Percentiles rank a stretch among this genome's conserved stretches.
phyloP scores from a whole-genome alignment of 352 stramenopile species.

The Pythium insidiosum region DNA sequence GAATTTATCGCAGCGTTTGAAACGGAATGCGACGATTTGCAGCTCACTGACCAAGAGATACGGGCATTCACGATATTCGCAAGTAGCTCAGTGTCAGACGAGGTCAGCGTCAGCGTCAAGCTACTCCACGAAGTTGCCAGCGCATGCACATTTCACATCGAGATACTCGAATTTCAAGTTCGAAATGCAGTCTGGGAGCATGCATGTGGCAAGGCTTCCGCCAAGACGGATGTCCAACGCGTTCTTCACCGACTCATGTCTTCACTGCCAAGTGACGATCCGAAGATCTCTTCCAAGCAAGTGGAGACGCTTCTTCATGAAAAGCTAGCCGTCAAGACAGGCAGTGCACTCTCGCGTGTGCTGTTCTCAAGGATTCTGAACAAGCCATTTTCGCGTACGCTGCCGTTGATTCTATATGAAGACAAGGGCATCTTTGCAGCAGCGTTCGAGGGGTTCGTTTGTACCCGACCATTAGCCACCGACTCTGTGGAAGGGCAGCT shows the following conservation, averaged over 20 bases:
- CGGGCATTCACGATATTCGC: too few relatives aligned
- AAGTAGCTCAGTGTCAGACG: constrained; percentile 1
- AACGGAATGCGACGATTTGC: too few relatives aligned
- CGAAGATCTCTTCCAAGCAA: constrained; percentile 10
- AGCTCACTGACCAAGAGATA: too few relatives aligned
- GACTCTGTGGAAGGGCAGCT: constrained; percentile 36
- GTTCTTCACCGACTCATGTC: constrained; percentile 11
- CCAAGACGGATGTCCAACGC: constrained; percentile 23
- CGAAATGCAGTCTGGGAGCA: constrained; percentile 15
- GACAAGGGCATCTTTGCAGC: constrained; percentile 9
- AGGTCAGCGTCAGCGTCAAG: neutral
- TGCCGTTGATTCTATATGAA: constrained; percentile 4
- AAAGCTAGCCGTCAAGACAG: constrained; percentile 21
- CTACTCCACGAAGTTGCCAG: constrained; percentile 15
- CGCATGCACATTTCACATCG: constrained; percentile 25
- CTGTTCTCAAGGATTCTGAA: constrained; percentile 23
- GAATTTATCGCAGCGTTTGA: too few relatives aligned
- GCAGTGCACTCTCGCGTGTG: constrained; percentile 17
- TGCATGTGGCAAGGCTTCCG: neutral
- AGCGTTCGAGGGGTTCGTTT: constrained; percentile 24
- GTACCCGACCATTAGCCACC: constrained; percentile 18
- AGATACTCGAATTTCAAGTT: constrained; percentile 43
- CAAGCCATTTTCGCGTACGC: constrained; percentile 10
- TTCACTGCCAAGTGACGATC: constrained; percentile 3
- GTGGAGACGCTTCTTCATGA: constrained; percentile 23